Base-by-base conservation (phyloP, 1,284 basidiomycete species). In the Ustilago hordei region DNA sequence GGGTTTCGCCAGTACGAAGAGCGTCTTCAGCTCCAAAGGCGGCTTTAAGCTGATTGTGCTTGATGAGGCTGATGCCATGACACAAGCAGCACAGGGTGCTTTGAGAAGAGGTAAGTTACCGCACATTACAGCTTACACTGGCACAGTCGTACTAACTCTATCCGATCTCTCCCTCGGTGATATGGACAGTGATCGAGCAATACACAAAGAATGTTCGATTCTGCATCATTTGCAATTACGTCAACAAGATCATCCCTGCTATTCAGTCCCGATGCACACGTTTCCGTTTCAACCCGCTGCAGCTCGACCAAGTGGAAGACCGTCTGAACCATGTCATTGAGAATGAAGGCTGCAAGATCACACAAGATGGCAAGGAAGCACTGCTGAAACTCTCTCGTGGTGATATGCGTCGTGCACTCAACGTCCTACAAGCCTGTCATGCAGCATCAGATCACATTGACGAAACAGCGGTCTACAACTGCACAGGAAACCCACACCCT, bases 61-160 rank as follows among this genome's bases (percentile, higher is more conserved):
- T 32, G 97, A 99, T 81, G 97, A 99, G 87, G 97, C 97, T 23
- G 97, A 99, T 88, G 97, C 97, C 92, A 99, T 99, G 97, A 99
- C 97, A 0, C 93, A 95, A 75, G 93, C 94, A 48, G 97, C 97
- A 0, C 97, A 99, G 86, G 93, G 95, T 4, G 97, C 97, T 19
- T 50, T 50, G 48, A 31, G 48, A 31, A 50, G 96, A 83, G 89
- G 89, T 89, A 34, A n/a, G 78, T 67, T 2, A 50, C 15, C 23
- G 8, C 19, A 19, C n/a, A 45, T 7, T 19, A 17, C n/a, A 15
- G n/a, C 43, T 19, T 8, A 19, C 11, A 15, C 43, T 45, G 19
- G 3, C 8, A 19, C 43, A 45, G n/a, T 19, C 43, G n/a, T 45
- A 19, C 43, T 45, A 5, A 45, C 43, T 28, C 23, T 28, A 15